Conservation (phyloP, 2,329 filamentous ascomycete genomes). For the Aspergillus thermomutatus region DNA sequence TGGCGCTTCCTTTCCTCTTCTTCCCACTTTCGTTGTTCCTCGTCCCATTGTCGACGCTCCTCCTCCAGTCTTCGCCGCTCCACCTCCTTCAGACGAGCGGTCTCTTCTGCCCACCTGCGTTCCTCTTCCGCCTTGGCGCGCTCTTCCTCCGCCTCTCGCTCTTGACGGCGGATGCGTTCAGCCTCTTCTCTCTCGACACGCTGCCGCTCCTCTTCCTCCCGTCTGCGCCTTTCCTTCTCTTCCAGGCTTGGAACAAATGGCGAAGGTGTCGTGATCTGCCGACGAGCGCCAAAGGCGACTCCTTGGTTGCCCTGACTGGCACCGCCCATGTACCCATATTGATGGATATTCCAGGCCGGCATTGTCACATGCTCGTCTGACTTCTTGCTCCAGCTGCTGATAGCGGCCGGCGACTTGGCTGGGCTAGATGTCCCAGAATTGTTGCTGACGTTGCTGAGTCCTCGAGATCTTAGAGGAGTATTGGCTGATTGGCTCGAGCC, state of each 20-base stretch:
- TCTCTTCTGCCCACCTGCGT: conserved; percentile 47
- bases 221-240: conserved; percentile 73
- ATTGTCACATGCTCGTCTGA: conserved; percentile 74
- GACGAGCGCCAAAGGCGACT: conserved; percentile 83
- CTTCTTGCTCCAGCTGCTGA: conserved; percentile 89
- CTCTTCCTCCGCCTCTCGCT: conserved; percentile 51
- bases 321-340: conserved; percentile 97
- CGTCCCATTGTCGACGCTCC: conserved; percentile 32
- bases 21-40: conserved; percentile 67
- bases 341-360: conserved; percentile 96
- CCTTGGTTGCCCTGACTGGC: conserved; percentile 94
- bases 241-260: conserved; percentile 76
- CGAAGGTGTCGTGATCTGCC: conserved; percentile 83
- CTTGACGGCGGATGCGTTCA: conserved; percentile 46
- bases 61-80: conserved; percentile 26
- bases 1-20: conserved; percentile 69
- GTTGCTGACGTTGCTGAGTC: conserved; percentile 55
- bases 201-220: conserved; percentile 55
- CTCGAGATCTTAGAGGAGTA: conserved; percentile 34
- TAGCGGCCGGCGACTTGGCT: conserved; percentile 54
- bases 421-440: conserved; percentile 57
- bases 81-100: conserved; percentile 49
- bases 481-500: conserved; percentile 54
- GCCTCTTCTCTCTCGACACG: conserved; percentile 52
- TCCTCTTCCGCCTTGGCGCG: conserved; percentile 45